These are phyloP conservation scores for Leucoagaricus sp. DNA, from an alignment of 1,284 basidiomycete species.

Conservation along the genomic window DNA sequence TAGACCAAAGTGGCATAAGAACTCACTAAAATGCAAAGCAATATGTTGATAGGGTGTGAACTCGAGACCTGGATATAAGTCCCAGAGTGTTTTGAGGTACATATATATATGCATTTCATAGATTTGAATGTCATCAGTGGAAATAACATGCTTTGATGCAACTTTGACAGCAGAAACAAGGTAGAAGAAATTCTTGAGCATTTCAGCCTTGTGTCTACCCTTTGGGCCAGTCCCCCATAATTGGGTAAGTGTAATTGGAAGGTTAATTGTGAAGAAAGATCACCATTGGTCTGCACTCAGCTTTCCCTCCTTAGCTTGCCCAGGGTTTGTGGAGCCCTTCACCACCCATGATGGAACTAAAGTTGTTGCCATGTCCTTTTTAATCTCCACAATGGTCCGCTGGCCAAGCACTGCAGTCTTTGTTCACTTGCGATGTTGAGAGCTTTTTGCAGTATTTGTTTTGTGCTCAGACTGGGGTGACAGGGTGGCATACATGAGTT, in stretches of 20 bases:
- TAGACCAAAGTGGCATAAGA: constrained; percentile 34
- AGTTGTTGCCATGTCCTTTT: constrained; percentile 26
- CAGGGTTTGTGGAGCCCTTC: constrained; percentile 27
- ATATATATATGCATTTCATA: constrained; percentile 30
- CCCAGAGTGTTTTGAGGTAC: constrained; percentile 30
- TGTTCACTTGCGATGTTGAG: neutral
- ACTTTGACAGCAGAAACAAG: constrained; percentile 36
- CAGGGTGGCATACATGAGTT: too few species aligned
- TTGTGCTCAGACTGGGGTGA: neutral
- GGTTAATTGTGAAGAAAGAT: constrained; percentile 25
- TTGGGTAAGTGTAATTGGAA: constrained; percentile 31
- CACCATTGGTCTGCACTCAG: constrained; percentile 37
- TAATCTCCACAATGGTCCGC: constrained; percentile 23
- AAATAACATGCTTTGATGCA: constrained; percentile 25
- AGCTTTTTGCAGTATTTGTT: neutral
- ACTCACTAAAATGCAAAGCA: constrained; percentile 31
- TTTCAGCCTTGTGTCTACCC: constrained; percentile 19
- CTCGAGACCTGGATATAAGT: constrained; percentile 29
- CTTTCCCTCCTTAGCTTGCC: constrained; percentile 29
- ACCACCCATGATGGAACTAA: constrained; percentile 30
- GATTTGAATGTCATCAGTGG: constrained; percentile 15
- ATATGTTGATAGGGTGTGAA: constrained; percentile 41
- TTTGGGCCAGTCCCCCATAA: constrained; percentile 29
- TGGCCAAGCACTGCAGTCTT: constrained; percentile 24
- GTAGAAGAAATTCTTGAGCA: constrained; percentile 40